Evolutionary conservation across 192 early-diverging fungal genomes (phyloP).

Genomic region (Linnemannia schmuckeri): DNA sequence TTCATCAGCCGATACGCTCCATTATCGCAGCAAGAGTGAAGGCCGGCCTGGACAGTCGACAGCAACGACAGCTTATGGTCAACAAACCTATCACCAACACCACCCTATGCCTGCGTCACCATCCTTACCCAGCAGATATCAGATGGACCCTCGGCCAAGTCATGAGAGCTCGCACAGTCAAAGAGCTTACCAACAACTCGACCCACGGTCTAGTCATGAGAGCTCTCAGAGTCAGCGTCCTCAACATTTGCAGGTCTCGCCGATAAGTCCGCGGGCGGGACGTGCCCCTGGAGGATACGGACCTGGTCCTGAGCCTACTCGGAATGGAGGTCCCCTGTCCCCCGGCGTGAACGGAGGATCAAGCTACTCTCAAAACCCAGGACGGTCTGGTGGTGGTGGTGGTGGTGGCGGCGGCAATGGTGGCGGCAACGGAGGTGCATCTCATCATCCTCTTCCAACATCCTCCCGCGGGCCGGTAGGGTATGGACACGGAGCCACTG

Average conservation of each 20-base stretch:
- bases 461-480: constrained; percentile 9
- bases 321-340: background rate
- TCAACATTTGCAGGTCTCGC: background rate
- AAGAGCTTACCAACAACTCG: background rate
- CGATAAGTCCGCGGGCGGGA: background rate
- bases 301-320: constrained; percentile 3
- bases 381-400: background rate
- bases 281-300: background rate
- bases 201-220: constrained; percentile 31
- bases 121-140: background rate
- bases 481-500: background rate
- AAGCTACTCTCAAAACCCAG: background rate
- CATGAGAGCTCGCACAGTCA: background rate
- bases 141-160: background rate
- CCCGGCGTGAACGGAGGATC: background rate
- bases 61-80: background rate
- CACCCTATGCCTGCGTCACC: background rate
- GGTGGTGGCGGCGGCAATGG: too few relatives aligned
- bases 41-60: background rate
- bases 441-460: constrained; percentile 25
- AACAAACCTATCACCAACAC: constrained; percentile 6
- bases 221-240: constrained; percentile 16
- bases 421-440: background rate
- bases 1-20: constrained; percentile 30
- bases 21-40: constrained; percentile 4